Evolutionary conservation across 257 asterid genomes (phyloP), one percentile per base, ranked within the genome.

Genomic region (Penstemon barbatus): DNA sequence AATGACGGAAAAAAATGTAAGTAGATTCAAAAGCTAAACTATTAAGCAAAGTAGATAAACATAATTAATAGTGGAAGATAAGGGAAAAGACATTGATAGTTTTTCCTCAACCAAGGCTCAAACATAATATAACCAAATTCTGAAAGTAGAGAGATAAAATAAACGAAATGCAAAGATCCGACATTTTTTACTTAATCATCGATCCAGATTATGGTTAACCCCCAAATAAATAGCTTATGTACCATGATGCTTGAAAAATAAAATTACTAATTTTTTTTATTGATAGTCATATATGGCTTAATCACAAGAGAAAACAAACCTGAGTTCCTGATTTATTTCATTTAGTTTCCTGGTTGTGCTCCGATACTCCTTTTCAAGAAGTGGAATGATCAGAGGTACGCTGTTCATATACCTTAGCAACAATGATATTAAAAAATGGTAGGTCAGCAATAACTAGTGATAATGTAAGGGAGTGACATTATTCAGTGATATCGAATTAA

Each of bases 331-430:
- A 77, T 88, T 86, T 58, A 86, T 85, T 76, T 92, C 98, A 69
- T 78, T 82, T 45, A 92, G 90, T 84, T 92, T 92, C 82, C 89
- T 86, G 58, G 90, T 85, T 59, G 89, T 73, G 75, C 86, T 81
- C 69, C 98, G 92, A 43, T 82, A 43, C 81, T 92, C 96, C 81
- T 88, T 90, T 75, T 92, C 98, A 54, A 92, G 97, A 77, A 92
- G 98, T 41, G 97, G 97, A 76, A 92, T 85, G 77, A 92, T 86
- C 77, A 86, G 71, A 59, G 98, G 98, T 50, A 92, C 95, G 50
- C 91, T 88, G 69, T 92, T 92, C 97, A 90, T 83, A 70, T 92
- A 92, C 96, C 98, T 92, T 56, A n/a, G 60, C 5, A 75, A 66
- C 52, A 68, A 72, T 70, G 57, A 63, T 51, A 72, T 77, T 63